Evolutionary conservation across 441 rosid genomes (phyloP).

Genomic region (Bruguiera hainesii): DNA sequence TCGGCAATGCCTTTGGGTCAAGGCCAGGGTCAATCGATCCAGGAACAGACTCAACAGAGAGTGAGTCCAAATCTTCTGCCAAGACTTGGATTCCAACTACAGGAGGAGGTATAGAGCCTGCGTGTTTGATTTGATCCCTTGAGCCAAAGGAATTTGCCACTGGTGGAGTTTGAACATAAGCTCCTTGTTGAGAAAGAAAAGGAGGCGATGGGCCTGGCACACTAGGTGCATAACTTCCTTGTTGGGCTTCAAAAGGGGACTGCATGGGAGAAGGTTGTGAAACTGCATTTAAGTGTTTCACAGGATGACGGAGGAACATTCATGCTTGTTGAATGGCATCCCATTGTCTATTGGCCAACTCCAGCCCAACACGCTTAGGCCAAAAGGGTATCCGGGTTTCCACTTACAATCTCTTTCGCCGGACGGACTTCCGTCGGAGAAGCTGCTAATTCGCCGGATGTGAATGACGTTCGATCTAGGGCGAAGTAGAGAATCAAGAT

Average conservation of each 20-base stretch:
- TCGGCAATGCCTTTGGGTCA: conserved; percentile 74
- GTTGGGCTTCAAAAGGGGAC: conserved; percentile 49
- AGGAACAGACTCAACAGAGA: conserved; percentile 68
- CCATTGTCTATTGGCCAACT: conserved; percentile 33
- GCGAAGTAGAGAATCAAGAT: too few species aligned
- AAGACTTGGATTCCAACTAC: conserved; percentile 56
- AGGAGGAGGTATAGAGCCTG: conserved; percentile 54
- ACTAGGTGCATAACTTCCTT: conserved; percentile 45
- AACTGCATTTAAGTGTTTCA: conserved; percentile 40
- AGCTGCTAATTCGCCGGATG: too few species aligned
- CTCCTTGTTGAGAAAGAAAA: conserved; percentile 56
- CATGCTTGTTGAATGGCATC: conserved; percentile 48
- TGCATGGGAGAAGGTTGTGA: conserved; percentile 48
- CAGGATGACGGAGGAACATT: conserved; percentile 39
- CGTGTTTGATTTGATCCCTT: conserved; percentile 56
- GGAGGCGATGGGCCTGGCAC: conserved; percentile 42
- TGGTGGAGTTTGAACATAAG: conserved; percentile 44
- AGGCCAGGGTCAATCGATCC: conserved; percentile 81
- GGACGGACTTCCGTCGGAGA: too few species aligned
- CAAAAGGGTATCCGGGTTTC: too few species aligned
- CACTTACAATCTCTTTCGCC: too few species aligned
- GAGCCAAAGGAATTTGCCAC: conserved; percentile 35
- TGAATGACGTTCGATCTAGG: too few species aligned
- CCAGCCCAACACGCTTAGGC: too few species aligned
- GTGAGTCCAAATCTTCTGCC: conserved; percentile 78